Percentiles rank a stretch among this genome's conserved stretches.
Conservation (phyloP, 352 stramenopile species). For the Phytophthora chlamydospora region DNA sequence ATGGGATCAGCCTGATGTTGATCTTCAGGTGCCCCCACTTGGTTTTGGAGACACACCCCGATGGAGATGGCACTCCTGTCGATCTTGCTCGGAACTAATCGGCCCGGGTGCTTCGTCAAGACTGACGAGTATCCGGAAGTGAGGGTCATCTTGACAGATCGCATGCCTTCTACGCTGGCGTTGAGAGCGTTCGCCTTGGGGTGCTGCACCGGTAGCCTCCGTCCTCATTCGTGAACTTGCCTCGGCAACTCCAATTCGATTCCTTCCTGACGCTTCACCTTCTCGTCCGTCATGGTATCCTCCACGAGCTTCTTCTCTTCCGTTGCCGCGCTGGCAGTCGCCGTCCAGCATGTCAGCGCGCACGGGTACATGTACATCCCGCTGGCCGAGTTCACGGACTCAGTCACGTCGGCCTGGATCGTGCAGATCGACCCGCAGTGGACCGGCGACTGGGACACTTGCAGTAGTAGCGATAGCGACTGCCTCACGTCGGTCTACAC, state of each 20-base stretch:
- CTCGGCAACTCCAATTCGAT: slow-evolving; percentile 16
- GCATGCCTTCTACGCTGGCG: slow-evolving; percentile 20
- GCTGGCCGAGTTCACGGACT: slow-evolving; percentile 28
- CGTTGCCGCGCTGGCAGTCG: slow-evolving; percentile 5
- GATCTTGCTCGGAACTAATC: slow-evolving; percentile 16
- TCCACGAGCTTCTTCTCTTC: slow-evolving; percentile 12
- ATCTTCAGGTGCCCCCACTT: slow-evolving; percentile 7
- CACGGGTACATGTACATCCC: slow-evolving; percentile 39
- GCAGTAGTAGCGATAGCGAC: slow-evolving; percentile 27
- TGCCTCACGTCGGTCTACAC: slow-evolving; percentile 35
- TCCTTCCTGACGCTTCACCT: slow-evolving; percentile 7
- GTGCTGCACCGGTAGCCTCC: background rate
- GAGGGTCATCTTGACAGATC: slow-evolving; percentile 34
- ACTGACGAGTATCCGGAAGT: slow-evolving; percentile 8
- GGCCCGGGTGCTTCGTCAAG: background rate
- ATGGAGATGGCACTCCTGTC: slow-evolving; percentile 21
- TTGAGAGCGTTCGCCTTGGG: background rate
- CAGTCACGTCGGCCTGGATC: slow-evolving; percentile 26
- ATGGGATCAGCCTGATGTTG: background rate
- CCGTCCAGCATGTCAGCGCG: slow-evolving; percentile 19
- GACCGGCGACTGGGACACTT: slow-evolving; percentile 35
- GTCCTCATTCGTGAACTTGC: slow-evolving; percentile 32
- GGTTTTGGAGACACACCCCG: slow-evolving; percentile 15
- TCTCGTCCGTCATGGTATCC: slow-evolving; percentile 26
- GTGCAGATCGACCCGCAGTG: slow-evolving; percentile 40